These are phyloP conservation scores for Corniculantispora saksenae DNA, from an alignment of 2,329 filamentous ascomycete genomes.

Conservation along the genomic window DNA sequence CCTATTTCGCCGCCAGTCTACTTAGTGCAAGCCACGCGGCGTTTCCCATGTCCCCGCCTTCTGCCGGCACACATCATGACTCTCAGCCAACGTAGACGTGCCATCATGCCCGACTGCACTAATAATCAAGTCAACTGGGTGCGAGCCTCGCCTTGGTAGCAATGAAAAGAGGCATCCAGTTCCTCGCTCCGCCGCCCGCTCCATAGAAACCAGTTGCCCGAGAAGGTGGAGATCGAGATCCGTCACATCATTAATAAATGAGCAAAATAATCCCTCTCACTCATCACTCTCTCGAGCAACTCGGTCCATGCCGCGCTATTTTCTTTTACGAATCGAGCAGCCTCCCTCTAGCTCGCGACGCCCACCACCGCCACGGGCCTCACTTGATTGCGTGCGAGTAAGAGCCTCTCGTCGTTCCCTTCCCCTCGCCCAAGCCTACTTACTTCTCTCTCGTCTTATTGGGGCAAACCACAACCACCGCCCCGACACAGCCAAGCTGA, in stretches of 20 bases:
- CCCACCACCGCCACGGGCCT: not conserved
- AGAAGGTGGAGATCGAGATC: not conserved
- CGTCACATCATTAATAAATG: not conserved
- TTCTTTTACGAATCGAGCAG: not conserved
- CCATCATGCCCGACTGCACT: not conserved
- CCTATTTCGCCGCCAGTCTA: not conserved
- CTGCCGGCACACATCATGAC: not conserved
- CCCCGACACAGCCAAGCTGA: constrained; percentile 6
- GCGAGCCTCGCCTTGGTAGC: too few relatives aligned
- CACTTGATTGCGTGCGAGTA: not conserved
- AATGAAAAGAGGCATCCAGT: too few relatives aligned
- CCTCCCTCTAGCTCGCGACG: not conserved
- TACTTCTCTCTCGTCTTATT: too few relatives aligned
- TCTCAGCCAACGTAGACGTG: not conserved
- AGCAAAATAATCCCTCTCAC: not conserved
- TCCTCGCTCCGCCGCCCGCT: not conserved
- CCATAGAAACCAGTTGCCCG: not conserved
- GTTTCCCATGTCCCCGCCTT: not conserved
- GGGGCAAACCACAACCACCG: too few relatives aligned
- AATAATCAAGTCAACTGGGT: too few relatives aligned
- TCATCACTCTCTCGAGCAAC: too few relatives aligned
- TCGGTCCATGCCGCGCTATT: not conserved
- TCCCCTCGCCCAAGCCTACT: too few relatives aligned
- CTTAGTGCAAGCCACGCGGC: not conserved
- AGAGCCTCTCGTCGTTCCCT: not conserved